Conservation (phyloP, 2,329 filamentous ascomycete genomes). For the Xylariales sp. region DNA sequence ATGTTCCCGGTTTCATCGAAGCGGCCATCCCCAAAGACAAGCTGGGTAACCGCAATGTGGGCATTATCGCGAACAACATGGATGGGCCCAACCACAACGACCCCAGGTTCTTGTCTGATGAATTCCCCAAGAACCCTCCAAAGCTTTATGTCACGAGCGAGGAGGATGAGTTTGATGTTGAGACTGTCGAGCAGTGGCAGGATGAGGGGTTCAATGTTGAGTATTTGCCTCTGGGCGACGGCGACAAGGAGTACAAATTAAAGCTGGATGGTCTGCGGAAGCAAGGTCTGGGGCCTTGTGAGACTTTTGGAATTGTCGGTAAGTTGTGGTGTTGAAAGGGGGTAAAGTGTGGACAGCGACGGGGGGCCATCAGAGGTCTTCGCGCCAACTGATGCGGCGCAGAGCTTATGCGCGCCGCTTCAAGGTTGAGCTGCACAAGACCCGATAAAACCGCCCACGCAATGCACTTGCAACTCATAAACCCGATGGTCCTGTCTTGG, state of each 20-base stretch:
- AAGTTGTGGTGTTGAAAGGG: no score
- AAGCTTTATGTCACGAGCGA: conserved; percentile 40
- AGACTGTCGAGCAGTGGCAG: conserved; percentile 34
- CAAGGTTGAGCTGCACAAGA: no score
- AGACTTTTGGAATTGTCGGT: conserved; percentile 40
- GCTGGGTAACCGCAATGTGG: conserved; percentile 16
- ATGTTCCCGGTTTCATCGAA: conserved; percentile 24
- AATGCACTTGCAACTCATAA: no score
- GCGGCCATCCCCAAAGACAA: conserved; percentile 18
- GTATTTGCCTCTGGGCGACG: conserved; percentile 35
- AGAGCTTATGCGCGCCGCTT: no score
- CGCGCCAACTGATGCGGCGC: no score
- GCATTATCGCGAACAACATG: conserved; percentile 21
- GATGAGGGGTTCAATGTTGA: conserved; percentile 39
- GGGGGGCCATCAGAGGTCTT: no score
- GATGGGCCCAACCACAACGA: conserved; percentile 33
- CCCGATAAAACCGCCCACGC: no score
- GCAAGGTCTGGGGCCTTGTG: conserved; percentile 32
- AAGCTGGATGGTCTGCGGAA: conserved; percentile 30
- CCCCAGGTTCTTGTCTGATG: conserved; percentile 34
- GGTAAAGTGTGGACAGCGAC: no score
- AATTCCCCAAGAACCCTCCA: conserved; percentile 32
- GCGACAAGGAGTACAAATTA: conserved; percentile 27
- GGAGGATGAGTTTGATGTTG: conserved; percentile 34
- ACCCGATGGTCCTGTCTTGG: no score